phyloP scores from a whole-genome alignment of 75 land plant species.

The Gnetum montanum region DNA sequence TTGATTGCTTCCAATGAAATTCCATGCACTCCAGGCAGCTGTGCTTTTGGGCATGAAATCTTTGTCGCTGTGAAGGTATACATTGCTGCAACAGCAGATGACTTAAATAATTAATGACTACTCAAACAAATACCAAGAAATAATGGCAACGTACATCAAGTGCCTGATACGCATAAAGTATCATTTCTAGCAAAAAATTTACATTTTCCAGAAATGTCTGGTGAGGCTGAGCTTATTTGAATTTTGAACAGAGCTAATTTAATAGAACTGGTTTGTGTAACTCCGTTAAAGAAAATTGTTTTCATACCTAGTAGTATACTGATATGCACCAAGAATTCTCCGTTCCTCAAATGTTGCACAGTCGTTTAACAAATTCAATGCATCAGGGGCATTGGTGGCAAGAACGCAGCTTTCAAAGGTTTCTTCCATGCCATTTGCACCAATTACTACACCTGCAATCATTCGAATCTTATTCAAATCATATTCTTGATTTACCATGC shows the following conservation, averaged over 20 bases:
- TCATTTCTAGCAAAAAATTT: too few relatives aligned
- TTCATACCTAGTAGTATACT: conserved; percentile 68
- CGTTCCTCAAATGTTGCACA: conserved; percentile 62
- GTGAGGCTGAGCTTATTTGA: too few relatives aligned
- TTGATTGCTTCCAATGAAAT: conserved; percentile 58
- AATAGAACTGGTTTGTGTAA: too few relatives aligned
- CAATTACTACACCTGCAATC: conserved; percentile 60
- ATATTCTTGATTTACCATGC: too few relatives aligned
- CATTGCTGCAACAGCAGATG: conserved; percentile 53
- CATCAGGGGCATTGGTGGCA: conserved; percentile 79
- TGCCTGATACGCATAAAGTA: too few relatives aligned
- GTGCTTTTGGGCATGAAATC: conserved; percentile 64
- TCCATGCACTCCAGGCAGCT: conserved; percentile 95
- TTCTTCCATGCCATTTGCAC: conserved; percentile 35
- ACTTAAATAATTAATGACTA: too few relatives aligned
- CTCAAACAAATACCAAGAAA: too few relatives aligned
- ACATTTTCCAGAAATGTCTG: too few relatives aligned
- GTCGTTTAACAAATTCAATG: conserved; percentile 53
- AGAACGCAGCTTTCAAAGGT: conserved; percentile 51
- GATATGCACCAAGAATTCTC: conserved; percentile 78
- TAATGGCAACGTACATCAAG: too few relatives aligned
- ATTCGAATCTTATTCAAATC: too few relatives aligned
- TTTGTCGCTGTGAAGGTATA: conserved; percentile 75
- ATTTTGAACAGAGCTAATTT: too few relatives aligned
- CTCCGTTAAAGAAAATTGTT: too few relatives aligned